phyloP scores from a whole-genome alignment of 352 stramenopile genomes.

The Pythium phragmitis region DNA sequence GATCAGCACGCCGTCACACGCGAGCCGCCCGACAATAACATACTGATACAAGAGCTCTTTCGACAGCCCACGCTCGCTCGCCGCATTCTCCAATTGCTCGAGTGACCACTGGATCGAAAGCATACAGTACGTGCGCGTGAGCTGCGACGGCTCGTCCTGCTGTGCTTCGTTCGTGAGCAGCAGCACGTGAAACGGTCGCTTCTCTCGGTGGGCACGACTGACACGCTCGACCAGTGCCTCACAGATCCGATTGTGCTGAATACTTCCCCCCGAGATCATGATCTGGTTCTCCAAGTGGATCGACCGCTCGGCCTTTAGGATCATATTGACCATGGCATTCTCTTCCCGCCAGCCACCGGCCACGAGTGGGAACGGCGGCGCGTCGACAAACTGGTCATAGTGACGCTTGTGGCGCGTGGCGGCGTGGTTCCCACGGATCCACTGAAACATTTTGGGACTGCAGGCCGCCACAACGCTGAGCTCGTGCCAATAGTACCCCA shows the following conservation, averaged over 20 bases:
- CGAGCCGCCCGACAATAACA: slow-evolving; percentile 49
- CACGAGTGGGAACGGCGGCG: slow-evolving; percentile 66
- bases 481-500: slow-evolving; percentile 82
- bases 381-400: slow-evolving; percentile 56
- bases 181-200: slow-evolving; percentile 53
- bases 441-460: slow-evolving; percentile 50
- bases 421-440: slow-evolving; percentile 60
- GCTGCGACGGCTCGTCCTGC: slow-evolving; percentile 71
- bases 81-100: slow-evolving; percentile 60
- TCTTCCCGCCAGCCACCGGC: slow-evolving; percentile 74
- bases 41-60: slow-evolving; percentile 40
- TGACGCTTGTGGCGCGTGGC: slow-evolving; percentile 40
- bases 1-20: slow-evolving; percentile 46
- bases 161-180: slow-evolving; percentile 75
- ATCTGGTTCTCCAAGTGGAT: slow-evolving; percentile 84
- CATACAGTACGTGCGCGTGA: slow-evolving; percentile 76
- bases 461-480: slow-evolving; percentile 53
- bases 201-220: slow-evolving; percentile 32
- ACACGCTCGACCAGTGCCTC: slow-evolving; percentile 58
- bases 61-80: slow-evolving; percentile 42
- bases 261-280: slow-evolving; percentile 62
- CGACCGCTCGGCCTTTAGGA: slow-evolving; percentile 56
- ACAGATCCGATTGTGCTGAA: slow-evolving; percentile 78
- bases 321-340: slow-evolving; percentile 84
- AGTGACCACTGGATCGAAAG: slow-evolving; percentile 79